phyloP scores from a whole-genome alignment of 225 moss, liverwort and hornwort species.

The Neckera pumila region DNA sequence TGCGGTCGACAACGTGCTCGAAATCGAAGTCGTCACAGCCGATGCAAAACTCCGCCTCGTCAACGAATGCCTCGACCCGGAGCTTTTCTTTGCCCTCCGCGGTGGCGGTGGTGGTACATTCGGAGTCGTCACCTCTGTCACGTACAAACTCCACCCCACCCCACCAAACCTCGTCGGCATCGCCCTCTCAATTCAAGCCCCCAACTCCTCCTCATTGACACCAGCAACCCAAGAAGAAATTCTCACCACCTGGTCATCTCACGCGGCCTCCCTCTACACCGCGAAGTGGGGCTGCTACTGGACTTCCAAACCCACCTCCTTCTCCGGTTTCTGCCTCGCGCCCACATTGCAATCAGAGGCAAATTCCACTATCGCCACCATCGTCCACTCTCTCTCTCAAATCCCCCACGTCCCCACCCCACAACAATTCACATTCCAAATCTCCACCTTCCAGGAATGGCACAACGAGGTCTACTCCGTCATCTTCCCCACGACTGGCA shows the following conservation, averaged over 20 bases:
- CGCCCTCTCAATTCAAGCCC: background rate
- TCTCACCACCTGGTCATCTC: background rate
- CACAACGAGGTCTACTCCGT: background rate
- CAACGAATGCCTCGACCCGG: background rate
- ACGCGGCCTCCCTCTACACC: background rate
- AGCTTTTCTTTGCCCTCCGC: constrained; percentile 3
- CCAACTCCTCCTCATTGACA: background rate
- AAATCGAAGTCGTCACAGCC: constrained; percentile 3
- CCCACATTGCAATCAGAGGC: background rate
- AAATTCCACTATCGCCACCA: background rate
- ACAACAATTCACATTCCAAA: background rate
- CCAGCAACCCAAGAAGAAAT: background rate
- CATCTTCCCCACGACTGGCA: background rate
- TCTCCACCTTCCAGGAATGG: background rate
- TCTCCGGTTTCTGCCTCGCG: background rate
- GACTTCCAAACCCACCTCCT: background rate
- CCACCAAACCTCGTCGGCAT: background rate
- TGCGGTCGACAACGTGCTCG: background rate
- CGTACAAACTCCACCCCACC: background rate
- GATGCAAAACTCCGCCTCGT: background rate
- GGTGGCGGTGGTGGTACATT: constrained; percentile 8
- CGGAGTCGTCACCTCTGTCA: constrained; percentile 3
- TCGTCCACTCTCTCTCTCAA: background rate
- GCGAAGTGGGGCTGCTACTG: background rate
- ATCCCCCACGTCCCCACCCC: background rate